Evolutionary conservation across 768 basidiomycete genomes (phyloP).

Genomic region (Ramaria sp.): DNA sequence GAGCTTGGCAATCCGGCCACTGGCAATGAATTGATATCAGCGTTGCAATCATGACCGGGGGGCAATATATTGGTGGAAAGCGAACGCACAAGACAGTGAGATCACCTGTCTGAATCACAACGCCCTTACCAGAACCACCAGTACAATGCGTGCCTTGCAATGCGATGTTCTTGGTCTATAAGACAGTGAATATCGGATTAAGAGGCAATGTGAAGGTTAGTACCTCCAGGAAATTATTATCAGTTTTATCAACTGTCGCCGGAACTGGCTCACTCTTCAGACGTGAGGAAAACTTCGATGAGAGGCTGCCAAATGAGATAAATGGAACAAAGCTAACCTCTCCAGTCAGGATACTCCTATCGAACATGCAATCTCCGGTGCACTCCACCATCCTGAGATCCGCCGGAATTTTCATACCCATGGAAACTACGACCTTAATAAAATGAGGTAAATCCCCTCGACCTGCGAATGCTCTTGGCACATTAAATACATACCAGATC

Average conservation of each 20-base stretch:
- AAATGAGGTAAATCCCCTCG: not conserved
- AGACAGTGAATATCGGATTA: conserved; percentile 6
- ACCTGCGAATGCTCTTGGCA: not conserved
- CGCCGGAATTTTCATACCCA: conserved; percentile 63
- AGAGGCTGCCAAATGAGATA: conserved; percentile 12
- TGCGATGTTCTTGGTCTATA: conserved; percentile 45
- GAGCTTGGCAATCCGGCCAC: conserved; percentile 30
- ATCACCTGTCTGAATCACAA: conserved; percentile 40
- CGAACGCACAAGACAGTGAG: conserved; percentile 36
- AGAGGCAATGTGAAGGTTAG: not conserved
- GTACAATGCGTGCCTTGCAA: conserved; percentile 45
- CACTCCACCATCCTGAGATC: conserved; percentile 54
- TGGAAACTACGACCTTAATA: conserved; percentile 33
- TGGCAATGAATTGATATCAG: conserved; percentile 9
- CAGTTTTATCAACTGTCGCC: conserved; percentile 22
- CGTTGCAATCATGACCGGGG: not conserved
- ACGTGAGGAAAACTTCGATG: conserved; percentile 22
- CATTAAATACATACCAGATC: conserved; percentile 29
- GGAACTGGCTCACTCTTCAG: conserved; percentile 16
- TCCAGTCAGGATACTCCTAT: conserved; percentile 55
- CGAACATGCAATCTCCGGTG: conserved; percentile 47
- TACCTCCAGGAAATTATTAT: conserved; percentile 19
- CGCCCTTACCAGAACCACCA: conserved; percentile 35
- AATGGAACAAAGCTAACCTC: conserved; percentile 30
- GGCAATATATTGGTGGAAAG: conserved; percentile 17